Evolutionary conservation across 1,284 basidiomycete species (phyloP).

Genomic region (Ustilago tritici): DNA sequence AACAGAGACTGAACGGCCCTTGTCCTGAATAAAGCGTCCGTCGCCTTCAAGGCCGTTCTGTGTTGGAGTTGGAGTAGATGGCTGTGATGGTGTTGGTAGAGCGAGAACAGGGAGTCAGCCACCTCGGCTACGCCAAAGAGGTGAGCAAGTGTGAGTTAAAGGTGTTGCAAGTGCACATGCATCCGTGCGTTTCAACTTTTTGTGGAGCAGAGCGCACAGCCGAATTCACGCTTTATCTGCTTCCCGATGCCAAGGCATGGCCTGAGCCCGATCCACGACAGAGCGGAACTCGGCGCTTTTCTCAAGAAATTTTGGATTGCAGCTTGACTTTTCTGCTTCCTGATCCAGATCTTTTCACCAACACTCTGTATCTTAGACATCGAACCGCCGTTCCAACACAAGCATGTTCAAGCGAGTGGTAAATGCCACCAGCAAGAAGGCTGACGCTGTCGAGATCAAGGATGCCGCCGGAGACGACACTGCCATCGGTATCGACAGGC

Average conservation of each 20-base stretch:
- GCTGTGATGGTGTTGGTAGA: background rate
- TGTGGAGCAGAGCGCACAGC: background rate
- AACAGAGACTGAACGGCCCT: background rate
- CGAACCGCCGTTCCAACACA: background rate
- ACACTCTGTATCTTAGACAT: background rate
- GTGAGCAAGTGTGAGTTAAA: slow-evolving; percentile 3
- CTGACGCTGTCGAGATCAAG: slow-evolving; percentile 34
- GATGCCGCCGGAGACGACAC: slow-evolving; percentile 40
- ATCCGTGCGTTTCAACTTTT: slow-evolving; percentile 17
- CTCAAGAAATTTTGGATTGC: slow-evolving; percentile 21
- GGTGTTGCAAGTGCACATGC: slow-evolving; percentile 2
- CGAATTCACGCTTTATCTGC: slow-evolving; percentile 17
- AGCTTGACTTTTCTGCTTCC: slow-evolving; percentile 19
- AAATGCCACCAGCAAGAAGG: slow-evolving; percentile 37
- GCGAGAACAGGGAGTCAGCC: background rate
- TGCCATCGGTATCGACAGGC: slow-evolving; percentile 45
- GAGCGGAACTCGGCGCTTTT: slow-evolving; percentile 13
- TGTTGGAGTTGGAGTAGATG: background rate
- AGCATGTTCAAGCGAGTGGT: slow-evolving; percentile 51
- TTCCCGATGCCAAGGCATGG: slow-evolving; percentile 10
- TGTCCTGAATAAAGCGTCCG: background rate
- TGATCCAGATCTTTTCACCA: background rate
- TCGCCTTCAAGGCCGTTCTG: too few relatives aligned
- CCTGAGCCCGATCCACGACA: background rate
- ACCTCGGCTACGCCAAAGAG: background rate